These are phyloP conservation scores for Scedosporium boydii DNA, from an alignment of 2,329 filamentous ascomycete genomes.

Conservation along the genomic window DNA sequence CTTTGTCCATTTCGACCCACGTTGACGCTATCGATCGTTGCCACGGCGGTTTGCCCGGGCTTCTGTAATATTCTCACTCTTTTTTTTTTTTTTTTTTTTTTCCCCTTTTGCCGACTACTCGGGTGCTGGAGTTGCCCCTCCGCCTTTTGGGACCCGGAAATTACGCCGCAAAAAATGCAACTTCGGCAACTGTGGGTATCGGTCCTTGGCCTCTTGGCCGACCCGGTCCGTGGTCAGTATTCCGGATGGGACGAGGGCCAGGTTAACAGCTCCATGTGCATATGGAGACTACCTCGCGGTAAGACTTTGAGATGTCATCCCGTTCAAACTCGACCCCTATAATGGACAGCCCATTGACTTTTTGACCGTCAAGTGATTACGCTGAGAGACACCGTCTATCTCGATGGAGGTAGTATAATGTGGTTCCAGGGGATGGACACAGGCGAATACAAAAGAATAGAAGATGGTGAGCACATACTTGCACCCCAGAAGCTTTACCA, in stretches of 20 bases:
- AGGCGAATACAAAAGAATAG: slow-evolving; percentile 1
- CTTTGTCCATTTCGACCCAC: background rate
- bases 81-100: background rate
- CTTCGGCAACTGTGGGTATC: background rate
- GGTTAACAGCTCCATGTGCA: slow-evolving; percentile 4
- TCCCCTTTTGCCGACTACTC: background rate
- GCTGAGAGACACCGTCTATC: slow-evolving; percentile 52
- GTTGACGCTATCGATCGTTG: background rate
- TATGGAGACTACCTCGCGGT: slow-evolving; percentile 5
- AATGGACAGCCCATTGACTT: background rate
- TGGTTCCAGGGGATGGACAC: slow-evolving; percentile 38
- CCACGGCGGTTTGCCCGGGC: background rate
- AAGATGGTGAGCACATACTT: slow-evolving; percentile 30
- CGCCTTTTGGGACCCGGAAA: background rate
- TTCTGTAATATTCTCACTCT: background rate
- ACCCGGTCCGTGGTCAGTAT: background rate
- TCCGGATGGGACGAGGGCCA: background rate
- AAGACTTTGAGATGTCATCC: background rate
- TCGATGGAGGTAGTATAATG: slow-evolving; percentile 51
- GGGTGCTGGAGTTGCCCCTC: too few relatives aligned
- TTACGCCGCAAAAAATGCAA: background rate
- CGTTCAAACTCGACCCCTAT: background rate
- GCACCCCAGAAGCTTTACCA: background rate
- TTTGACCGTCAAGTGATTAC: slow-evolving; percentile 35
- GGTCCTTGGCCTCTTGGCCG: background rate